phyloP scores from a whole-genome alignment of 139 green algal genomes.

The Chloropicon primus region DNA sequence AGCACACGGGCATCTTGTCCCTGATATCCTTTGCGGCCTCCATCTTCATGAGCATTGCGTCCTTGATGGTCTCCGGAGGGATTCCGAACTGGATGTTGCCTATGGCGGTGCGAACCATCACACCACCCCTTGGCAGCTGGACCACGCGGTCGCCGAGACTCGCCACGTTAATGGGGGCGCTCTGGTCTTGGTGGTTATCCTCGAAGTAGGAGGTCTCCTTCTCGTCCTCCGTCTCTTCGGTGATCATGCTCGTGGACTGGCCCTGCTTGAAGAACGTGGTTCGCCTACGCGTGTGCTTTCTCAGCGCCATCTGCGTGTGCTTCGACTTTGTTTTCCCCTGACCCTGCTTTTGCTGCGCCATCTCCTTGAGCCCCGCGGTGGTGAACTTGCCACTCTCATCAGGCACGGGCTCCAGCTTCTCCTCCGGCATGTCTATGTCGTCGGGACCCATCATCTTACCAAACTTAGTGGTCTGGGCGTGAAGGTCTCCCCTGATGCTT shows the following conservation, averaged over 20 bases:
- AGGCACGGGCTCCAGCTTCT: neutral
- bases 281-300: neutral
- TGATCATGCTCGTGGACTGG: neutral
- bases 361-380: neutral
- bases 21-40: constrained; percentile 2
- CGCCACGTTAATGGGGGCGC: neutral
- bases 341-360: neutral
- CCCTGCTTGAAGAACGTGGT: neutral
- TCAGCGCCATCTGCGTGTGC: neutral
- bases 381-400: neutral
- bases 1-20: constrained; percentile 1
- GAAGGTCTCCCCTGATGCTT: neutral
- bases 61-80: constrained; percentile 14
- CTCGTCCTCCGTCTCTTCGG: neutral
- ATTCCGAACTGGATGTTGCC: constrained; percentile 6
- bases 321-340: neutral
- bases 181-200: neutral
- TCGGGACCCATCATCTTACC: neutral
- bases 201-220: neutral
- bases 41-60: constrained; percentile 4
- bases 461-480: neutral
- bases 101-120: neutral
- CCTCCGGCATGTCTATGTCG: neutral
- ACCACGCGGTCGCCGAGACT: neutral
- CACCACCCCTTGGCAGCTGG: neutral